Base-by-base conservation (phyloP, 148 eudicot genomes). In the Amaranthus cruentus region DNA sequence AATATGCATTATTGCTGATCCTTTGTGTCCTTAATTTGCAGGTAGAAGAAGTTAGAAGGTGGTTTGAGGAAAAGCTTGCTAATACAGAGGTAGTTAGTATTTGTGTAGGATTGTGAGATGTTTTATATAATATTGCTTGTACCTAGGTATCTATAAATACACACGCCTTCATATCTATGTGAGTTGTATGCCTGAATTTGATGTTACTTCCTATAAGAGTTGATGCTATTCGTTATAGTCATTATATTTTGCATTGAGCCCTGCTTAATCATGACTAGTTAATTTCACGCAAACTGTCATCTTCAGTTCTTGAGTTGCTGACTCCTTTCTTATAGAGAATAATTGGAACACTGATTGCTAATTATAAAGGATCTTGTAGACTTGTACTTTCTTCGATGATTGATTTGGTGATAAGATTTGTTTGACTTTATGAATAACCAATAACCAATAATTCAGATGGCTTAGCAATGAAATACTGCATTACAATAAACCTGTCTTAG, bases 21-120 rank as follows among this genome's bases (percentile, higher is more conserved):
- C 8, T 47, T 66, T 3, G 47, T 44, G 66, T 9, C 67, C 71
- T 81, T 60, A 21, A 55, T 67, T 73, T 80, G 76, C 88, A 95
- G 98, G 92, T 91, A 82, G 98, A 91, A 82, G 98, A 91, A 83
- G 93, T 95, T 54, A 87, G 81, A 82, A 15, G 47, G 42, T 94
- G 97, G 97, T 81, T 94, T 66, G 93, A 87, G 69, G 89, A 86
- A 73, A 91, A 83, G 77, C 61, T 94, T 70, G 75, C 56, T 56
- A 73, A 14, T 68, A 50, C 81, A 68, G 78, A 81, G 91, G 98
- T 91, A 87, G 11, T 65, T 59, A n/a, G 53, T 72, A 15, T 47
- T 49, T 38, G 46, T 48, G 63, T 68, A 47, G 53, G 6, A 55
- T 49, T 21, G 13, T 57, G 11, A 21, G 50, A 49, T 68, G 56